Evolutionary conservation across 345 rosid genomes (phyloP).

Genomic region (thale cress (Arabidopsis thaliana)): TAIR10.1 NC_003074.8:1063001-1063500

Average conservation of each 20-base stretch:
- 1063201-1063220: conserved; percentile 28
- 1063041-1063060: conserved; percentile 7
- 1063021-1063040: not conserved
- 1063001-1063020: not conserved
- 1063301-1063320: not conserved
- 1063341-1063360: conserved; percentile 25
- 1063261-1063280: conserved; percentile 9
- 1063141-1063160: conserved; percentile 62
- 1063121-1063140: conserved; percentile 65
- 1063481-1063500: not conserved
- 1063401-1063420: conserved; percentile 33
- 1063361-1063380: conserved; percentile 31
- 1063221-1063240: conserved; percentile 30
- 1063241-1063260: conserved; percentile 3
- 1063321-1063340: not conserved
- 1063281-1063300: conserved; percentile 21
- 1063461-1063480: conserved; percentile 34
- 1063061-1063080: conserved; percentile 3
- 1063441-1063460: conserved; percentile 44
- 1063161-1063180: not conserved
- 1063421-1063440: not conserved
- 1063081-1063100: conserved; percentile 64
- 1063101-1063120: conserved; percentile 57
- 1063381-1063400: conserved; percentile 29
- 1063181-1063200: conserved; percentile 30